A percentile compares a stretch with the other conserved stretches of the same genome.
Evolutionary conservation across 2,329 filamentous ascomycete genomes (phyloP).

Genomic region (Intubia oerlemansii): DNA sequence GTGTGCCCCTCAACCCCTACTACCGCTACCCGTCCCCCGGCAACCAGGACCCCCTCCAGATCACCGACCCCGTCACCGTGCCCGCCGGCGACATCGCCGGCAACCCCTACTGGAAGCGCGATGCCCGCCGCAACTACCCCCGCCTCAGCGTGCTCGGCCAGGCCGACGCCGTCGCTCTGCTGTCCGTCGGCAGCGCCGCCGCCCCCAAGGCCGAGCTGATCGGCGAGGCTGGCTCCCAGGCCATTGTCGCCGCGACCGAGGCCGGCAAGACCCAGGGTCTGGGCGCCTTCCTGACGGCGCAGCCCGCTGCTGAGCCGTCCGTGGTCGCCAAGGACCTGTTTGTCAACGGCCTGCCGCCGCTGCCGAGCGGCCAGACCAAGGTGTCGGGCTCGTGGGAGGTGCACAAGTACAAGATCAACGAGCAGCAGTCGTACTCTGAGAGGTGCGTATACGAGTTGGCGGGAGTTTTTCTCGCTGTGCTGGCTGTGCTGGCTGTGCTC

Average conservation of each 20-base stretch:
- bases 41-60: slow-evolving; percentile 43
- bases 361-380: slow-evolving; percentile 48
- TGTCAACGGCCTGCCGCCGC: slow-evolving; percentile 62
- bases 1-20: slow-evolving; percentile 80
- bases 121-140: slow-evolving; percentile 65
- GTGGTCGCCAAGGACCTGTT: slow-evolving; percentile 35
- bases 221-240: slow-evolving; percentile 35
- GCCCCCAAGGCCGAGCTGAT: slow-evolving; percentile 68
- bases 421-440: slow-evolving; percentile 51
- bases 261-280: slow-evolving; percentile 53
- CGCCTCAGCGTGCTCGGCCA: slow-evolving; percentile 61
- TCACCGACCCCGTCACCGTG: slow-evolving; percentile 64
- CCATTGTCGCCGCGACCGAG: slow-evolving; percentile 53
- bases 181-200: slow-evolving; percentile 66
- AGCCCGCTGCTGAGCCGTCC: slow-evolving; percentile 21
- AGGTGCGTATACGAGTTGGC: slow-evolving; percentile 10
- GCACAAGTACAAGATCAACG: slow-evolving; percentile 43
- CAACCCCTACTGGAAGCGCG: slow-evolving; percentile 94
- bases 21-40: slow-evolving; percentile 76
- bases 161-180: slow-evolving; percentile 63
- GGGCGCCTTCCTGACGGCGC: slow-evolving; percentile 49
- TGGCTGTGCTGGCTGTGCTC: neutral
- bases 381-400: slow-evolving; percentile 35
- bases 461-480: slow-evolving; percentile 28
- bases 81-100: slow-evolving; percentile 78